phyloP scores from a whole-genome alignment of 805 yeast species.

The Starmerella scarabaei region DNA sequence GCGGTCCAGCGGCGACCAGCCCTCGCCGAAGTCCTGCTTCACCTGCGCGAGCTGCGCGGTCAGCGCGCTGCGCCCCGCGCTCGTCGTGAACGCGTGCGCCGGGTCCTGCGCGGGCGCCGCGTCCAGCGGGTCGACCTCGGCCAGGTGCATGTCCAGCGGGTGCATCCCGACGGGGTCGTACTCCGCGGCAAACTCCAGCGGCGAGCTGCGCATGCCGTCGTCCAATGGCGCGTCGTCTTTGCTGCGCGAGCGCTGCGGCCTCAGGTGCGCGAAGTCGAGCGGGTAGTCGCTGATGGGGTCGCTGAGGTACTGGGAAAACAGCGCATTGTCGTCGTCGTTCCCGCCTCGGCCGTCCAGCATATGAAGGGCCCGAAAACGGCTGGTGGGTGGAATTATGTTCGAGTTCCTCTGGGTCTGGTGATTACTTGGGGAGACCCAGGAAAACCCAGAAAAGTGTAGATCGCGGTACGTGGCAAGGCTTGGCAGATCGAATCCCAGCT shows the following conservation, averaged over 20 bases:
- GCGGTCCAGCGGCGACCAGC: not conserved
- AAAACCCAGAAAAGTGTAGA: too few species aligned
- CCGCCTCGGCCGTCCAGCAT: too few species aligned
- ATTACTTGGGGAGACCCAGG: too few species aligned
- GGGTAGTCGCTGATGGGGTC: slow-evolving; percentile 14
- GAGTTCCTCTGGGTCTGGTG: too few species aligned
- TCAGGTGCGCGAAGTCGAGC: slow-evolving; percentile 13
- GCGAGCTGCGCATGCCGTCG: not conserved
- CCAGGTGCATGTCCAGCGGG: not conserved
- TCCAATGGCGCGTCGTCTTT: not conserved
- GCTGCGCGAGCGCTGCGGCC: not conserved
- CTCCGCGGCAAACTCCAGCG: not conserved
- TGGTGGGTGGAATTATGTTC: too few species aligned
- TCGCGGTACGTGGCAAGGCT: too few species aligned
- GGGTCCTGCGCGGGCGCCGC: not conserved
- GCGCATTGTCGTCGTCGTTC: slow-evolving; percentile 9
- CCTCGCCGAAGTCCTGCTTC: slow-evolving; percentile 1
- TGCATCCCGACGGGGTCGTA: not conserved
- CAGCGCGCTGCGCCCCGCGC: slow-evolving; percentile 16
- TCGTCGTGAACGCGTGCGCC: slow-evolving; percentile 8
- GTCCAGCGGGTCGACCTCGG: not conserved
- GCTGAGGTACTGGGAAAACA: slow-evolving; percentile 13
- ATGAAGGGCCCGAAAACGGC: too few species aligned
- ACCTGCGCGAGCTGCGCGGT: slow-evolving; percentile 17
- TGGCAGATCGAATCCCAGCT: too few species aligned